Base-by-base conservation (phyloP, 129 eudicot genomes). In the Calendula officinalis region DNA sequence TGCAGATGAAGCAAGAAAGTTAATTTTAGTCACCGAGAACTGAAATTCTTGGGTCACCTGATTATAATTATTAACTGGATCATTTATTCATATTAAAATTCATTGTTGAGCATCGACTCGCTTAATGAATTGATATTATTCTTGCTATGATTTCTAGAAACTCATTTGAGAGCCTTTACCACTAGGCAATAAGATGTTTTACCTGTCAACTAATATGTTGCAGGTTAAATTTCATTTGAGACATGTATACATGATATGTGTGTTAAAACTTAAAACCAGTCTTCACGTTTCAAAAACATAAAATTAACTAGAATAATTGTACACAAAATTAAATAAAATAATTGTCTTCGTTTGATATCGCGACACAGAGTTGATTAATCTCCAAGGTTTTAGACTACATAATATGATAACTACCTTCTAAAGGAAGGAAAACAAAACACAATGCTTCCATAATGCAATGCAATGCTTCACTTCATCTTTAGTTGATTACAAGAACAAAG, bases 1-100 rank as follows among this genome's bases (percentile, higher is more conserved):
- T 43, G 98, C 98, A 27, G 70, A 82, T 34, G 86, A 80, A 84
- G 98, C 85, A 17, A 76, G 96, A 60, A 71, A 74, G 14, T 54
- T 74, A 60, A n/a, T 74, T 60, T 57, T 48, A 6, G 74, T 34
- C 0, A 37, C 1, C 27, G 39, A 44, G 44, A 22, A 69, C 66
- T 35, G 30, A 41, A 56, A 46, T 43, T 34, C 30, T 62, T 44
- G 67, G 5, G 54, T 14, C 54, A 13, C 54, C 22, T 40, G n/a
- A 55, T 64, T 36, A 34, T 32, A 5, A 32, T 67, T 39, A 42
- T 55, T 52, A 9, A 41, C 27, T 8, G 6, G 37, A 41, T 55
- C 37, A 52, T 15, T 54, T 3, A 17, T 53, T 39, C 6, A 4
- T 30, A 68, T 56, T 6, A n/a, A 41, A 15, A 56, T 1, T 39